These are phyloP conservation scores for Filobasidium floriforme DNA, from an alignment of 768 basidiomycete species.

Conservation along the genomic window DNA sequence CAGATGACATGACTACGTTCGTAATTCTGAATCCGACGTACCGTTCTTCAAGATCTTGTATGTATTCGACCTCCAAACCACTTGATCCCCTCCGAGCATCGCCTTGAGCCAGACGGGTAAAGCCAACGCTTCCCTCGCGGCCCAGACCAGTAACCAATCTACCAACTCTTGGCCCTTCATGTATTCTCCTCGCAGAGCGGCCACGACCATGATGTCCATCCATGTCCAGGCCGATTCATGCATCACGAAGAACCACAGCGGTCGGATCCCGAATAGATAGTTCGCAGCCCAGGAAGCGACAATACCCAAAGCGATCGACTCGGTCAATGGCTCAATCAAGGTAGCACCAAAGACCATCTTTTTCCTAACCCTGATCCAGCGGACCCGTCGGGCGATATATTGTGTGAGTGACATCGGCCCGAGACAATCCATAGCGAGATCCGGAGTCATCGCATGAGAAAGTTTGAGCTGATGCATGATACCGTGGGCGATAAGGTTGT, in stretches of 20 bases:
- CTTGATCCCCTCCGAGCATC: constrained; percentile 63
- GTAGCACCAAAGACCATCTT: constrained; percentile 85
- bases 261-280: constrained; percentile 42
- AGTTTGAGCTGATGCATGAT: constrained; percentile 89
- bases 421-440: constrained; percentile 79
- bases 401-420: constrained; percentile 77
- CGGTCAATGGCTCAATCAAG: constrained; percentile 83
- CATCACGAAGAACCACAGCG: constrained; percentile 51
- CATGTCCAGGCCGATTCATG: constrained; percentile 57
- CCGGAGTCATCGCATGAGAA: constrained; percentile 81
- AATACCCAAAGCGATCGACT: constrained; percentile 64
- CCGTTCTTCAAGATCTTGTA: constrained; percentile 55
- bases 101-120: constrained; percentile 82
- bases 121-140: constrained; percentile 67
- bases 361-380: constrained; percentile 96
- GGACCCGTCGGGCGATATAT: constrained; percentile 79
- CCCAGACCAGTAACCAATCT: constrained; percentile 50
- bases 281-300: constrained; percentile 57
- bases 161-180: constrained; percentile 52
- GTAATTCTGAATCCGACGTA: background rate
- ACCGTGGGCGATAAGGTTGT: constrained; percentile 89
- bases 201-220: constrained; percentile 75
- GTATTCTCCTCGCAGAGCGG: constrained; percentile 63
- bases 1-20: background rate
- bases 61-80: constrained; percentile 75